Percentiles rank a stretch among this genome's conserved stretches.
Conservation (phyloP, 2,329 filamentous ascomycete species). For the Arthrinium puccinioides region DNA sequence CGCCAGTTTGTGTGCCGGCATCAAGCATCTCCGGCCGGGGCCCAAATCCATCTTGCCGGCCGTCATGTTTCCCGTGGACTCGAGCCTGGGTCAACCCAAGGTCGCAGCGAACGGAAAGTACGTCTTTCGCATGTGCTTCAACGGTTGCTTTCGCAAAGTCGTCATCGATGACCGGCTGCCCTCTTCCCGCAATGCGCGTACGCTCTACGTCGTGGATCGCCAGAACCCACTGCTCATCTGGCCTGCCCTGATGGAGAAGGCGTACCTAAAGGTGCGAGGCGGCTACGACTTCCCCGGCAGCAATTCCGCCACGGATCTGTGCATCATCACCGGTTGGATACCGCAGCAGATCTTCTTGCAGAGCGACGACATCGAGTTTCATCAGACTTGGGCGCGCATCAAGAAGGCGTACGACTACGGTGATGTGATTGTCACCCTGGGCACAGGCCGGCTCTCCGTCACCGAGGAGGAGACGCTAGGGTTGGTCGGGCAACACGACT, state of each 20-base stretch:
- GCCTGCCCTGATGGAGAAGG: constrained; percentile 92
- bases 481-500: constrained; percentile 85
- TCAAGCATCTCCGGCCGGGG: constrained; percentile 61
- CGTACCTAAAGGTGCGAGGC: constrained; percentile 89
- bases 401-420: constrained; percentile 66
- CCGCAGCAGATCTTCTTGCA: constrained; percentile 92
- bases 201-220: constrained; percentile 81
- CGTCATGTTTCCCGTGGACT: constrained; percentile 70
- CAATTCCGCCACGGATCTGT: constrained; percentile 92
- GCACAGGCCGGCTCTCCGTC: constrained; percentile 73
- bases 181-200: constrained; percentile 63
- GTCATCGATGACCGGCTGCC: constrained; percentile 86
- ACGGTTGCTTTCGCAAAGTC: constrained; percentile 83
- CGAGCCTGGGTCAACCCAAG: constrained; percentile 45
- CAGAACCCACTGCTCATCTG: constrained; percentile 76
- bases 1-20: constrained; percentile 81
- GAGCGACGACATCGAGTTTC: constrained; percentile 70
- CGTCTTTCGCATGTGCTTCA: constrained; percentile 88
- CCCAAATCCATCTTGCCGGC: constrained; percentile 62
- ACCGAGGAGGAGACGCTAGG: constrained; percentile 76
- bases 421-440: constrained; percentile 81
- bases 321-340: constrained; percentile 91
- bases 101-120: constrained; percentile 82
- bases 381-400: constrained; percentile 72
- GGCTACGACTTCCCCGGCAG: constrained; percentile 98